Base-by-base conservation (phyloP, 805 yeast genomes). In the Candida odintsovae region DNA sequence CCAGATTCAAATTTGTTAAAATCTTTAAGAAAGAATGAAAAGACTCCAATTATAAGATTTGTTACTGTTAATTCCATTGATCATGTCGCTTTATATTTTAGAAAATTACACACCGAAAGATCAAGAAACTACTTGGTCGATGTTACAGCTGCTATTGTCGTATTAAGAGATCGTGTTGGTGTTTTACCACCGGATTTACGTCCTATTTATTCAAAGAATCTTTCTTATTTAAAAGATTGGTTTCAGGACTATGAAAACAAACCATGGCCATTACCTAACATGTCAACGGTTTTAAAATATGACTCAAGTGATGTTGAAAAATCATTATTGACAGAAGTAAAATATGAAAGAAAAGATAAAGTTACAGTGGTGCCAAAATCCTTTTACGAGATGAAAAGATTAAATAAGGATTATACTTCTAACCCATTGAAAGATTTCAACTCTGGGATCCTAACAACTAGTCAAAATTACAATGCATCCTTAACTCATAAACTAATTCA, bases 11-110 rank as follows among this genome's bases (percentile, higher is more conserved):
- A 20, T 31, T 52, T 39, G 49, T 62, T 53, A 57, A 64, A 41
- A 65, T 71, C 58, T 45, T 69, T 56, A 49, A 60, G 40, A 47
- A 53, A 41, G 28, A 52, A 46, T 41, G 38, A 51, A 9, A 61
- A 56, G 10, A 76, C 85, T 0, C 83, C 88, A 10, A 67, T 87
- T 5, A 58, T 92, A 22, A 68, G 92, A 33, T 68, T 92, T 21
- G 80, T 88, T 3, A 84, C 96, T 2, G 77, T 83, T 48, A 83
- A 87, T 56, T 83, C 95, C 3, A 80, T 88, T 22, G 97, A 92
- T 56, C 98, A 92, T 61, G 82, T 89, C 51, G 78, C 80, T 50
- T 58, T 75, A 48, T 68, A 73, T 56, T 76, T 80, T 69, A 68
- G 66, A 54, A 64, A 55, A 50, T 54, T 28, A 15, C 58, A 42